phyloP scores from a whole-genome alignment of 176 grass and related monocot species.

The Avena atlantica region DNA sequence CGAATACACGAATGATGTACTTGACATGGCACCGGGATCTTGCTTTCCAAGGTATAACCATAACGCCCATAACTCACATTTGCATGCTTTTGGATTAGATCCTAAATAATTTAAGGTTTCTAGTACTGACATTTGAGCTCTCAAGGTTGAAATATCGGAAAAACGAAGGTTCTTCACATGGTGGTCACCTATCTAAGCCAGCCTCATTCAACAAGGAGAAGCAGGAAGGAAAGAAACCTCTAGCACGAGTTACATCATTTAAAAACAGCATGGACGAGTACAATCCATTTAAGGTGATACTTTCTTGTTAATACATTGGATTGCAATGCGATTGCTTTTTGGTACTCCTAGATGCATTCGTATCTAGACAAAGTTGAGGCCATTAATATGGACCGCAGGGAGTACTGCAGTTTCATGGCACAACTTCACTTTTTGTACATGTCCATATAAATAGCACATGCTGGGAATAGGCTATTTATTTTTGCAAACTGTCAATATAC shows the following conservation, averaged over 20 bases:
- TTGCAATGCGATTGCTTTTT: background rate
- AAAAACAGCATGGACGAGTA: constrained; percentile 81
- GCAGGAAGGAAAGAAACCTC: constrained; percentile 69
- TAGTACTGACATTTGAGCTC: constrained; percentile 41
- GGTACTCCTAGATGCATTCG: background rate
- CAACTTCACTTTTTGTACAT: constrained; percentile 10
- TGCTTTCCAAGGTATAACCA: constrained; percentile 81
- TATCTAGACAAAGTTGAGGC: too few species aligned
- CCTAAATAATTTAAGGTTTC: constrained; percentile 25
- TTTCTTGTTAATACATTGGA: constrained; percentile 13
- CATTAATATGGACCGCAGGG: too few species aligned
- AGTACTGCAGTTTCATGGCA: background rate
- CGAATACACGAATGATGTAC: constrained; percentile 95
- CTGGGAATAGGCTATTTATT: constrained; percentile 18
- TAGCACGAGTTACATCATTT: constrained; percentile 76
- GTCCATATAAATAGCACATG: background rate
- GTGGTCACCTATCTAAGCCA: constrained; percentile 53
- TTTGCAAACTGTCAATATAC: background rate
- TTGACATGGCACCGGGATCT: constrained; percentile 94
- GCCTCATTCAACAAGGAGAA: constrained; percentile 66
- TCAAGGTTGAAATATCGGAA: constrained; percentile 76
- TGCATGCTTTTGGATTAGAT: constrained; percentile 4
- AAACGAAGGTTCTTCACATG: constrained; percentile 35
- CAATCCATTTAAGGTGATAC: constrained; percentile 89
- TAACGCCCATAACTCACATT: constrained; percentile 23